A percentile compares a stretch with the other conserved stretches of the same genome.
phyloP scores from a whole-genome alignment of 306 rosid genomes.

The Trifolium fragiferum region DNA sequence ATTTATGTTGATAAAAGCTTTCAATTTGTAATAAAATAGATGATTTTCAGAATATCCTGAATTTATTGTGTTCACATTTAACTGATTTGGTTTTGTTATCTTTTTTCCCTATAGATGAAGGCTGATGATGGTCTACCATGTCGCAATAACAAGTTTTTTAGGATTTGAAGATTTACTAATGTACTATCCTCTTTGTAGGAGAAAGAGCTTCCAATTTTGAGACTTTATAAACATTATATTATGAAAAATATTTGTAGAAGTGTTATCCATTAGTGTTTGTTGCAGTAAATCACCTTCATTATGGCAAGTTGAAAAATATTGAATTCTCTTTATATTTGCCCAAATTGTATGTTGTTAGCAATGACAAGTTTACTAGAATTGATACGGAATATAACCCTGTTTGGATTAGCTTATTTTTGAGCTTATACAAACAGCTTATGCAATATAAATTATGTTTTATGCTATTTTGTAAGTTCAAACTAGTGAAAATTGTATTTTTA shows the following conservation, averaged over 20 bases:
- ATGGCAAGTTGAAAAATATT: background rate
- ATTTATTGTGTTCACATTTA: background rate
- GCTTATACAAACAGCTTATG: no score
- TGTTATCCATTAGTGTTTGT: conserved; percentile 18
- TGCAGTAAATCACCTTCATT: conserved; percentile 6
- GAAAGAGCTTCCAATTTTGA: conserved; percentile 31
- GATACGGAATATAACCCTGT: background rate
- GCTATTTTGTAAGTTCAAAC: no score
- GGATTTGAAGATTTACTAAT: background rate
- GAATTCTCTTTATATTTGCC: background rate
- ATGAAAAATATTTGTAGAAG: background rate
- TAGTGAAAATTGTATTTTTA: no score
- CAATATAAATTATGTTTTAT: no score
- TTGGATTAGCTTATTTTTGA: no score
- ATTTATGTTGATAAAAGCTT: background rate
- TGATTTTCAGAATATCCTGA: background rate
- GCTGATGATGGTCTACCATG: conserved; percentile 7
- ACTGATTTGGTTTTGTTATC: background rate
- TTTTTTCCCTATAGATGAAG: conserved; percentile 9
- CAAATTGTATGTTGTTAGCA: background rate
- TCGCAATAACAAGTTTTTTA: background rate
- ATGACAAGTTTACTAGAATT: background rate
- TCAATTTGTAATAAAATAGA: background rate
- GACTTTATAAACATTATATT: conserved; percentile 2
- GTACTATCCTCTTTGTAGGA: conserved; percentile 6